Evolutionary conservation across 805 yeast species (phyloP), one percentile per base, ranked within the genome.

Genomic region (Martiniozyma abietophila): DNA sequence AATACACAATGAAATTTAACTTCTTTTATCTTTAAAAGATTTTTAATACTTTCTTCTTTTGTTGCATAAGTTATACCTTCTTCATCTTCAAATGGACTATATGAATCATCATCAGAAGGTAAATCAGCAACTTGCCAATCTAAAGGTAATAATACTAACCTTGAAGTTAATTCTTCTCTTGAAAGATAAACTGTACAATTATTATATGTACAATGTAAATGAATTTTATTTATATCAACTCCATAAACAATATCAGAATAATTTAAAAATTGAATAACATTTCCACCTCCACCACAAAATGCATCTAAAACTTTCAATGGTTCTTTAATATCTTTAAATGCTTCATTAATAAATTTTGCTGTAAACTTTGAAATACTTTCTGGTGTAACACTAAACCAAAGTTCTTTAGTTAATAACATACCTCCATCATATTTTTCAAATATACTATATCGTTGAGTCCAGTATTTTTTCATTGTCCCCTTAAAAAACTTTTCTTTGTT

Each of bases 221-320:
- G 45, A 3, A 29, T 27, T 8, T 36, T 23, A 27, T 39, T 42
- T 14, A 29, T 36, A 26, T 42, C 45, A 18, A 30, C 39, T 1
- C 38, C 43, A 21, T 23, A 25, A 6, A 42, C 41, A 7, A 25
- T 28, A 15, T 35, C 34, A n/a, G 25, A 21, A 16, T 23, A 14
- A 8, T 33, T 23, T n/a, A 42, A 12, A 54, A 85, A 73, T 45
- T 81, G 92, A 20, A 84, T 80, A 2, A 81, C 61, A 49, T 84
- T 84, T 0, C 95, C 95, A 1, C 94, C 95, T 2, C 88, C 95
- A 1, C 96, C 96, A 46, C 92, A 79, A 48, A 82, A 82, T 1
- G 80, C 68, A 49, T 85, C 95, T n/a, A 80, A 51, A 6, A 42
- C 35, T 10, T 17, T 30, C 4, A 40, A 23, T 6, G 20, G 10